Evolutionary conservation across 768 basidiomycete genomes (phyloP).

Genomic region (Russula vinacea): DNA sequence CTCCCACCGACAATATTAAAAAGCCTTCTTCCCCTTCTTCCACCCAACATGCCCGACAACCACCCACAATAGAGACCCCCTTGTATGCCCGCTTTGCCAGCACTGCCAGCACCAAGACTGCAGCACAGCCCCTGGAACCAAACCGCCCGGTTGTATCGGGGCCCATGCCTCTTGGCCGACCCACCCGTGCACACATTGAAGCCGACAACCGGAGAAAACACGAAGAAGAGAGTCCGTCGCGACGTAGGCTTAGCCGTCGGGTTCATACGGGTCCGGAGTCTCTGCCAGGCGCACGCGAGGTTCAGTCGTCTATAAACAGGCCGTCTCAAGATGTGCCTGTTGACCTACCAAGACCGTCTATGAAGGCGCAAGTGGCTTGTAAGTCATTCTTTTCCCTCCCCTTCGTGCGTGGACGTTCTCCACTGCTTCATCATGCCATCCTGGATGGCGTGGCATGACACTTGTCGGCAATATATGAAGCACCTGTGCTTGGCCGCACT

Average conservation of each 20-base stretch:
- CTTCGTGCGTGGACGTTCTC: neutral
- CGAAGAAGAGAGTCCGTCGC: neutral
- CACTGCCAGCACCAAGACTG: slow-evolving; percentile 26
- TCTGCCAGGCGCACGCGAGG: neutral
- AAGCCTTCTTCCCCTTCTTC: slow-evolving; percentile 15
- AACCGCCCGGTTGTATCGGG: slow-evolving; percentile 31
- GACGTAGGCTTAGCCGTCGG: slow-evolving; percentile 3
- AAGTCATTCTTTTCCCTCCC: slow-evolving; percentile 6
- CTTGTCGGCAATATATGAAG: neutral
- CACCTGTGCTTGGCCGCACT: neutral
- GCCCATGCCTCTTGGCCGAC: slow-evolving; percentile 32
- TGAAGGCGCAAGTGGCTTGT: slow-evolving; percentile 5
- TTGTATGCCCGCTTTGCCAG: slow-evolving; percentile 35
- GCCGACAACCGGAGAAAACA: slow-evolving; percentile 11
- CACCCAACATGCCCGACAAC: slow-evolving; percentile 9
- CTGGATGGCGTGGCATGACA: neutral
- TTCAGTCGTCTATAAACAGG: neutral
- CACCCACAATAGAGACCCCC: slow-evolving; percentile 27
- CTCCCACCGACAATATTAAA: slow-evolving; percentile 7
- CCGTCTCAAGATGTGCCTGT: slow-evolving; percentile 6
- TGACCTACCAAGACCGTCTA: slow-evolving; percentile 1
- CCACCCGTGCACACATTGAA: slow-evolving; percentile 3
- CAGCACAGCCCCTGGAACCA: slow-evolving; percentile 16
- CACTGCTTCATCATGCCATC: neutral
- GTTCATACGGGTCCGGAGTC: slow-evolving; percentile 3